phyloP scores from a whole-genome alignment of 768 basidiomycete genomes.

The Daedaleopsis sinensis region DNA sequence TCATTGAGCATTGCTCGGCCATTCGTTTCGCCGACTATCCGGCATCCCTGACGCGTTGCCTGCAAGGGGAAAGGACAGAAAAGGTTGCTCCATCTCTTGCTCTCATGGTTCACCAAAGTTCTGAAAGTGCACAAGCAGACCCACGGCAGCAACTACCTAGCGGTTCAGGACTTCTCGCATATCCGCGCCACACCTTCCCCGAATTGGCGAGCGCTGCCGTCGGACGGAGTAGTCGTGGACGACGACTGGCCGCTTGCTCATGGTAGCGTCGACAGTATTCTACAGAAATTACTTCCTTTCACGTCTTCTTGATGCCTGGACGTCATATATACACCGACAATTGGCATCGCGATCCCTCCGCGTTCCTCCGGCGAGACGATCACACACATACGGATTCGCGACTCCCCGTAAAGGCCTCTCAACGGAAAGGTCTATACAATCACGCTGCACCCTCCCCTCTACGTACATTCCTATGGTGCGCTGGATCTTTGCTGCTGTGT shows the following conservation, averaged over 20 bases:
- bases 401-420: no score
- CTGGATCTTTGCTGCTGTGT: no score
- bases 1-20: conserved; percentile 73
- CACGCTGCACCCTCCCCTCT: no score
- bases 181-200: conserved; percentile 77
- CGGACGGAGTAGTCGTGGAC: conserved; percentile 8
- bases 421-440: no score
- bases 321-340: no score
- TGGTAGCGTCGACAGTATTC: background rate
- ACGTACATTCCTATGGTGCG: no score
- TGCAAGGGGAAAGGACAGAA: background rate
- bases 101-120: background rate
- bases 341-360: background rate
- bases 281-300: background rate
- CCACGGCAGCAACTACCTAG: conserved; percentile 39
- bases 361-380: no score
- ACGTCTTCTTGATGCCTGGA: background rate
- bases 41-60: conserved; percentile 21
- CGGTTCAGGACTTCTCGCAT: conserved; percentile 86
- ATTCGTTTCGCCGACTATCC: conserved; percentile 75
- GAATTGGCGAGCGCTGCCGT: conserved; percentile 55
- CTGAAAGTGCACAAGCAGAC: background rate
- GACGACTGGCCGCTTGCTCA: conserved; percentile 15
- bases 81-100: conserved; percentile 7
- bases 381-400: no score